Evolutionary conservation across 805 yeast species (phyloP), one percentile per base, ranked within the genome.

Genomic region (Saturnispora dispora): DNA sequence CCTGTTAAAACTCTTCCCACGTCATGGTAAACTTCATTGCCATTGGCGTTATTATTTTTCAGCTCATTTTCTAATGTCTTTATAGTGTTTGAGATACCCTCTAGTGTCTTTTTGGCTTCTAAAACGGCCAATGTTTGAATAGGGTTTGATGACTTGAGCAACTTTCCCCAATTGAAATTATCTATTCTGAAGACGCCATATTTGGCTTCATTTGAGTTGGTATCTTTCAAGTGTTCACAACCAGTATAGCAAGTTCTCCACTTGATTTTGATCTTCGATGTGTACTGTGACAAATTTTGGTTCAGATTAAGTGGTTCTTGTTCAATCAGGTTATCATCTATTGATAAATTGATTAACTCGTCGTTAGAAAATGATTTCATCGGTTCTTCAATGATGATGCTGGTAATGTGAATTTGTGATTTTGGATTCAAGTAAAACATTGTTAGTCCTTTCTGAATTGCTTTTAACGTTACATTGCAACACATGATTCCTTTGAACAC

Each of bases 241-340:
- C 76, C 76, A 36, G 73, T 75, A 5, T 68, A 61, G 57, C 84
- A 79, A 1, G 84, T 80, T 40, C 73, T 66, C 84, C 85, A 81
- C 53, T 81, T 70, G 13, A 81, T 63, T 43, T 73, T 66, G 10
- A 81, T 66, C 55, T 79, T 79, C 5, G 81, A 74, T 4, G 81
- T 64, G 48, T 66, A 65, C 4, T 64, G 67, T 43, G 70, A 71
- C 2, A 72, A 43, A 7, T 57, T 59, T 28, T 52, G 58, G 8
- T 27, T n/a, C 13, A 27, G 39, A 32, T 17, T 27, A 10, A 22
- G 11, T 8, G 47, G 53, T 3, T 47, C 9, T 7, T 44, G 36
- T 35, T 62, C 63, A 15, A 62, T 45, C 11, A 50, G 13, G 28
- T 58, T 62, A 36, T 55, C 52, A 36, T 62, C 54, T 3, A 64